A percentile compares a stretch with the other conserved stretches of the same genome.
These are phyloP conservation scores for Aspergillus latus DNA, from an alignment of 2,329 filamentous ascomycete species.

Conservation along the genomic window DNA sequence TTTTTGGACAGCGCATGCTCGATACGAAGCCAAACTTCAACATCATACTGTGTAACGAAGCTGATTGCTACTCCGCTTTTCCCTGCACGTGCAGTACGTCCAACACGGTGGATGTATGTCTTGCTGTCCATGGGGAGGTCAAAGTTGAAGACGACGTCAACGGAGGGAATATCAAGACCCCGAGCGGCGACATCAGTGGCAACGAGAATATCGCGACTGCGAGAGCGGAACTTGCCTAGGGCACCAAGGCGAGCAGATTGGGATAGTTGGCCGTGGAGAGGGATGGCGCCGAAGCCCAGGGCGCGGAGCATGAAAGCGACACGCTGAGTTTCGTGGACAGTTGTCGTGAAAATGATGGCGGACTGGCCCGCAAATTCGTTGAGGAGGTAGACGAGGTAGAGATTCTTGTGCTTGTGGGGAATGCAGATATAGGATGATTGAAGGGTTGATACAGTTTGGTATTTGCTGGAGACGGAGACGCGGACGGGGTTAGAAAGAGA, in stretches of 20 bases:
- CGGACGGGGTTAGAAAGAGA: constrained; percentile 80
- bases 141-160: constrained; percentile 83
- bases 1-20: constrained; percentile 79
- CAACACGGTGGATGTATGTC: constrained; percentile 87
- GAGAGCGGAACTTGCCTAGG: constrained; percentile 82
- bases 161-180: constrained; percentile 89
- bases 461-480: constrained; percentile 80
- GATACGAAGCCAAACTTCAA: constrained; percentile 77
- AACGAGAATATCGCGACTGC: constrained; percentile 77
- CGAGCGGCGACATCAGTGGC: constrained; percentile 92
- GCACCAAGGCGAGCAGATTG: constrained; percentile 85
- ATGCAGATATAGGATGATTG: constrained; percentile 85
- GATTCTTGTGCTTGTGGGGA: constrained; percentile 82
- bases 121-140: constrained; percentile 83
- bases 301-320: constrained; percentile 78
- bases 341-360: constrained; percentile 86
- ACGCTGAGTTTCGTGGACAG: constrained; percentile 86
- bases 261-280: constrained; percentile 86
- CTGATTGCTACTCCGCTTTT: constrained; percentile 79
- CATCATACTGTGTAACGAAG: constrained; percentile 83
- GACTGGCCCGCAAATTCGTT: constrained; percentile 84
- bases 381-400: constrained; percentile 80
- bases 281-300: constrained; percentile 86
- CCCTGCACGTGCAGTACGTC: constrained; percentile 82
- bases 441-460: constrained; percentile 87